phyloP scores from a whole-genome alignment of 2,329 filamentous ascomycete species.

The Trichoderma sp. region DNA sequence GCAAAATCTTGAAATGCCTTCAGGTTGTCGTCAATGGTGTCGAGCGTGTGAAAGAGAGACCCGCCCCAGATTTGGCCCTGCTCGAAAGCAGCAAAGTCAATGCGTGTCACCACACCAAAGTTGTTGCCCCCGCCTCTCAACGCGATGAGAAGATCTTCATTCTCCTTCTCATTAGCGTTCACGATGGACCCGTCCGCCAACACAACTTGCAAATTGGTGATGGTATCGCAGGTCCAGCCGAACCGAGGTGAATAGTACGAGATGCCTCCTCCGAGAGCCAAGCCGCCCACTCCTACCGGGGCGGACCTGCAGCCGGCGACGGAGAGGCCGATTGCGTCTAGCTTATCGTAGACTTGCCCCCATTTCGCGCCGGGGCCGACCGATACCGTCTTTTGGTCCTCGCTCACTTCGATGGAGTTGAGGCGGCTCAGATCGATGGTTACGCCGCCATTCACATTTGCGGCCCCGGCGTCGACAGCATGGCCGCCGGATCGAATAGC shows the following conservation, averaged over 20 bases:
- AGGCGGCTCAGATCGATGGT: constrained; percentile 45
- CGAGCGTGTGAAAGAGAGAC: constrained; percentile 7
- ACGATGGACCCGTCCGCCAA: constrained; percentile 45
- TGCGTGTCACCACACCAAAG: constrained; percentile 42
- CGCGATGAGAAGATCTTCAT: constrained; percentile 50
- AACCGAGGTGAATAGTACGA: constrained; percentile 46
- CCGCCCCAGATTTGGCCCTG: constrained; percentile 40
- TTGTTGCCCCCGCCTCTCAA: constrained; percentile 52
- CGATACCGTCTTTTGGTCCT: constrained; percentile 38
- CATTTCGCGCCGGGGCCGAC: constrained; percentile 47
- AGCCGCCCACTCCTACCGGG: constrained; percentile 42
- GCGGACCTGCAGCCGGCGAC: constrained; percentile 47
- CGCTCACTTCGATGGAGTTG: constrained; percentile 39
- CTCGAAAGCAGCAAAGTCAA: constrained; percentile 34
- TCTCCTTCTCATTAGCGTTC: constrained; percentile 39
- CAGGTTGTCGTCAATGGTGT: constrained; percentile 10
- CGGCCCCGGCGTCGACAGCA: constrained; percentile 45
- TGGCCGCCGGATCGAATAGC: constrained; percentile 52
- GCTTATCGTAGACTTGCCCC: constrained; percentile 43
- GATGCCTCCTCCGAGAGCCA: constrained; percentile 41
- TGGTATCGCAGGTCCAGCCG: constrained; percentile 47
- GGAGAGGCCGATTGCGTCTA: constrained; percentile 40
- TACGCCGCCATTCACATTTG: constrained; percentile 41
- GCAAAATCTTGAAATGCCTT: constrained; percentile 12
- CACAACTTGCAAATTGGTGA: constrained; percentile 44